A percentile compares a stretch with the other conserved stretches of the same genome.
Evolutionary conservation across 2,329 filamentous ascomycete species (phyloP).

Genomic region (Ophiocordyceps robertsii): DNA sequence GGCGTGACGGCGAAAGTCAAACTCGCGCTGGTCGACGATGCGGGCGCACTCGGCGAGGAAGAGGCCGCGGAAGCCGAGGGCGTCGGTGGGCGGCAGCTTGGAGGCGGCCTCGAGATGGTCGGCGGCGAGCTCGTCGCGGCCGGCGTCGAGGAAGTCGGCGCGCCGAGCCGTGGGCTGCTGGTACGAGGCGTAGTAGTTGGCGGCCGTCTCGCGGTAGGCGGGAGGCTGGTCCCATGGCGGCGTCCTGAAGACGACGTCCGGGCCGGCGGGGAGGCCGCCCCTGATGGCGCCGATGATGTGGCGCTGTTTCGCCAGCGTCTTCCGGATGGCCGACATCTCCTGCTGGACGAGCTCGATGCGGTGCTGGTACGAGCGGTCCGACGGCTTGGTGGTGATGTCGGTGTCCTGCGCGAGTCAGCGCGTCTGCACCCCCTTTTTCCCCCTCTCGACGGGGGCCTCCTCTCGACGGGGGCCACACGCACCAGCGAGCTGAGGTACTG

Average conservation of each 20-base stretch:
- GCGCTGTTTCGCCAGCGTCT: conserved; percentile 19
- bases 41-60: conserved; percentile 24
- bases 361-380: conserved; percentile 26
- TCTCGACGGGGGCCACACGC: conserved; percentile 4
- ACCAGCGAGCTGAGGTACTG: conserved; percentile 27
- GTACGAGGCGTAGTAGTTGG: not conserved
- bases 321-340: conserved; percentile 24
- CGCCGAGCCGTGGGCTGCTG: not conserved
- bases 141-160: not conserved
- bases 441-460: too few species aligned
- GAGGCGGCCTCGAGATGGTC: conserved; percentile 15
- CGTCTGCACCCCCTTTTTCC: conserved; percentile 10
- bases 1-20: conserved; percentile 16
- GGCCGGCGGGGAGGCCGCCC: conserved; percentile 7
- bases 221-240: not conserved
- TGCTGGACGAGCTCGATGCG: conserved; percentile 25
- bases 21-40: conserved; percentile 22
- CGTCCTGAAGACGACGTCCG: conserved; percentile 4
- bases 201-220: not conserved
- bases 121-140: conserved; percentile 8
- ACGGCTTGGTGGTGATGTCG: conserved; percentile 23
- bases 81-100: conserved; percentile 22
- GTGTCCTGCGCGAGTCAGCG: conserved; percentile 18
- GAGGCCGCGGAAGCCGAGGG: conserved; percentile 22
- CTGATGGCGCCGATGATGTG: conserved; percentile 15